phyloP scores from a whole-genome alignment of 169 alveolate genomes.

The Plasmodium sp. region DNA sequence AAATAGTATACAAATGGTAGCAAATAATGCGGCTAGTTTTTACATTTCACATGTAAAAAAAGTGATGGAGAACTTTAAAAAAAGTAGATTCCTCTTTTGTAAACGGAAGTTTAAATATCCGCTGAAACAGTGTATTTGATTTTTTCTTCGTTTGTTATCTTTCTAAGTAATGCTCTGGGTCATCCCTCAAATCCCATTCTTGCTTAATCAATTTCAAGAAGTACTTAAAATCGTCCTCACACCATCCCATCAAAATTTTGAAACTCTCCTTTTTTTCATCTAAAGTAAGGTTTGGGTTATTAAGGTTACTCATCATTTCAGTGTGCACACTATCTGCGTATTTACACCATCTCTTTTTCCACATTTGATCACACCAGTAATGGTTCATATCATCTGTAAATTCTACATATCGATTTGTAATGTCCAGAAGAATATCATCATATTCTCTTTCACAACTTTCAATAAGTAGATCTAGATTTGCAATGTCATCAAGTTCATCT shows the following conservation, averaged over 20 bases:
- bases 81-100: not conserved
- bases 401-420: not conserved
- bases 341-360: not conserved
- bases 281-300: not conserved
- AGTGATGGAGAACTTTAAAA: not conserved
- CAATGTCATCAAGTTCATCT: not conserved
- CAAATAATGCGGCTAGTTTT: not conserved
- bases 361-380: not conserved
- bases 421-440: not conserved
- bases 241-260: not conserved
- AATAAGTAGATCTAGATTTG: not conserved
- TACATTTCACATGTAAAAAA: not conserved
- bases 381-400: not conserved
- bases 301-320: not conserved
- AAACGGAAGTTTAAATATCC: not conserved
- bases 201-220: not conserved
- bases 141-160: not conserved
- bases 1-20: not conserved
- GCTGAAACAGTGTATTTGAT: not conserved
- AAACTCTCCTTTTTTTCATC: not conserved
- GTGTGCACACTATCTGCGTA: not conserved
- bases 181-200: slow-evolving; percentile 8
- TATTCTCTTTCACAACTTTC: not conserved
- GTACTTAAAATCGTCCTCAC: not conserved
- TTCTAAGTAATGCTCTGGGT: slow-evolving; percentile 17